Evolutionary conservation across 1,284 basidiomycete species (phyloP).

Genomic region (Puccinia coronata): DNA sequence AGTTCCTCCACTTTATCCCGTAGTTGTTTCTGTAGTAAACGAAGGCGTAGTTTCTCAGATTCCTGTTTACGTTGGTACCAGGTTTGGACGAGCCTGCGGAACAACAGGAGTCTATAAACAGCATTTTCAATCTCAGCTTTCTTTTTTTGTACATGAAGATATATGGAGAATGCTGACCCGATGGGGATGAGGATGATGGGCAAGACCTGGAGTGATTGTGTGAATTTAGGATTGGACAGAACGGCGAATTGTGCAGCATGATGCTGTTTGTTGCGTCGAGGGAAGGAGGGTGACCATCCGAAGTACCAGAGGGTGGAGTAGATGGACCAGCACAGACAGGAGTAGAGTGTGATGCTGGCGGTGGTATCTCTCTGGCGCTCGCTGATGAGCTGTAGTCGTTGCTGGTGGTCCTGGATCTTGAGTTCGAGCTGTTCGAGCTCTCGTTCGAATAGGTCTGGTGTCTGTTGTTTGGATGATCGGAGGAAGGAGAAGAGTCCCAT

Average conservation of each 20-base stretch:
- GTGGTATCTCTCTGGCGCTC: conserved; percentile 70
- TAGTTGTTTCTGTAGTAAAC: conserved; percentile 60
- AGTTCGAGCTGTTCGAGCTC: conserved; percentile 31
- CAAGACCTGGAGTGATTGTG: conserved; percentile 3
- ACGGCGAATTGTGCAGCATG: conserved; percentile 53
- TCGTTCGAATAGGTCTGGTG: conserved; percentile 35
- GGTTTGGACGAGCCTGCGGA: conserved; percentile 77
- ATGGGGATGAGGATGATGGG: conserved; percentile 66
- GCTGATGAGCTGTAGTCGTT: conserved; percentile 12
- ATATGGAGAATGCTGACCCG: conserved; percentile 62
- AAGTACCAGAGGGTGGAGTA: conserved; percentile 83
- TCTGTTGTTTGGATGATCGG: not conserved
- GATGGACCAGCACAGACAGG: conserved; percentile 74
- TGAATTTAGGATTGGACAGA: conserved; percentile 47
- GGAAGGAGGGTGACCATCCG: conserved; percentile 64
- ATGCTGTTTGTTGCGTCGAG: conserved; percentile 28
- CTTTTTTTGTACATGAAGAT: not conserved
- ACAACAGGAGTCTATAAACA: conserved; percentile 73
- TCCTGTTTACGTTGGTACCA: conserved; percentile 83
- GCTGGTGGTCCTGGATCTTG: conserved; percentile 37
- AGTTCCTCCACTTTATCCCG: conserved; percentile 87
- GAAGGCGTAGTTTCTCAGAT: conserved; percentile 64
- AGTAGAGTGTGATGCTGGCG: conserved; percentile 77
- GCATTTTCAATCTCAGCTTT: not conserved
- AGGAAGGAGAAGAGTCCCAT: conserved; percentile 26